Evolutionary conservation across 345 rosid species (phyloP).

Genomic region (Rubroshorea leprosula): DNA sequence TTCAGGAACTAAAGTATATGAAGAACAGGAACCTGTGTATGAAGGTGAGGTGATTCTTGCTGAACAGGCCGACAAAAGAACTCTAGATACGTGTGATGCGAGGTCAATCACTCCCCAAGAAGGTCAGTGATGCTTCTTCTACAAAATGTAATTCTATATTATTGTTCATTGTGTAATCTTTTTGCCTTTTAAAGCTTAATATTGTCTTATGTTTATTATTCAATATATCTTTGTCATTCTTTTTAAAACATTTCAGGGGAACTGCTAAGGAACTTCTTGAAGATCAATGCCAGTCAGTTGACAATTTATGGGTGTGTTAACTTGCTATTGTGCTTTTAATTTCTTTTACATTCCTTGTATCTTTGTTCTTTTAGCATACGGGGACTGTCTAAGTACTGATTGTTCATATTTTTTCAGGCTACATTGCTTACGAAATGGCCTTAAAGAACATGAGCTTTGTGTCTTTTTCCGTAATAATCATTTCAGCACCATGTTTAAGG

Average conservation of each 20-base stretch:
- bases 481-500: conserved; percentile 99
- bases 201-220: conserved; percentile 8
- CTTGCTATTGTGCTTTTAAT: conserved; percentile 6
- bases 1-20: conserved; percentile 43
- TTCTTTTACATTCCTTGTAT: background rate
- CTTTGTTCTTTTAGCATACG: too few species aligned
- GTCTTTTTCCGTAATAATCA: conserved; percentile 97
- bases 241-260: conserved; percentile 57
- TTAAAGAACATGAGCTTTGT: conserved; percentile 91
- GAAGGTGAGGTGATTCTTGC: conserved; percentile 98
- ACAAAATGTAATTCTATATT: background rate
- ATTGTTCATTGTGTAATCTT: too few species aligned
- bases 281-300: conserved; percentile 80
- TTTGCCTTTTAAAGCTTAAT: background rate
- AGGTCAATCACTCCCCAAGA: conserved; percentile 55
- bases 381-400: background rate
- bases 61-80: conserved; percentile 54
- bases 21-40: conserved; percentile 77
- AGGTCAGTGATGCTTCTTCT: conserved; percentile 37
- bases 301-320: conserved; percentile 77
- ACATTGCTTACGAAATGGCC: conserved; percentile 78
- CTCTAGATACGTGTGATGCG: conserved; percentile 32
- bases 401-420: conserved; percentile 49
- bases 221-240: conserved; percentile 11
- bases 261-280: conserved; percentile 67